Percentiles rank a stretch among this genome's conserved stretches.
phyloP scores from a whole-genome alignment of 805 yeast species.

The Komagataella ulmi region DNA sequence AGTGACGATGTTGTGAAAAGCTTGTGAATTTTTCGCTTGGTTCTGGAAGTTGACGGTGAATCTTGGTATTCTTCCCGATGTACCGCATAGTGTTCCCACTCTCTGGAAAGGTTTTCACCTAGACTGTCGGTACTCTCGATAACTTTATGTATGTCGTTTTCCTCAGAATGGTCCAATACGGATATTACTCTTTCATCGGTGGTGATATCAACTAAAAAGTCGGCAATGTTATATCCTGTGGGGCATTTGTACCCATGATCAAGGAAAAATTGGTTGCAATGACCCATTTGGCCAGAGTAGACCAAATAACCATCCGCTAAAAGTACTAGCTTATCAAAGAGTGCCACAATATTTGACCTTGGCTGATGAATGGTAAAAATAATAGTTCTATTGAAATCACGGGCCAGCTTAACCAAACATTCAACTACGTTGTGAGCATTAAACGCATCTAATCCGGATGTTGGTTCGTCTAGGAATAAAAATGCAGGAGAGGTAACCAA shows the following conservation, averaged over 20 bases:
- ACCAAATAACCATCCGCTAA: conserved; percentile 78
- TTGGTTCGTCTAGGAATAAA: conserved; percentile 80
- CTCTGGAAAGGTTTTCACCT: conserved; percentile 44
- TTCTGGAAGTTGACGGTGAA: conserved; percentile 6
- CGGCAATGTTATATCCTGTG: conserved; percentile 84
- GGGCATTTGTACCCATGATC: conserved; percentile 77
- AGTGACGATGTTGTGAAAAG: conserved; percentile 19
- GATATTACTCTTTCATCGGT: conserved; percentile 36
- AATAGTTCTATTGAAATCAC: conserved; percentile 74
- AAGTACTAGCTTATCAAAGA: conserved; percentile 72
- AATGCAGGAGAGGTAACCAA: conserved; percentile 81
- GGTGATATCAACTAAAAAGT: conserved; percentile 82
- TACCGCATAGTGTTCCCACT: conserved; percentile 78
- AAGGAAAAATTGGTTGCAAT: conserved; percentile 64
- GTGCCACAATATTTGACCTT: conserved; percentile 84
- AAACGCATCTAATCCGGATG: conserved; percentile 90
- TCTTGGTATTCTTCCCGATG: conserved; percentile 59
- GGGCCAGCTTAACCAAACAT: conserved; percentile 65
- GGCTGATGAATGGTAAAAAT: conserved; percentile 96
- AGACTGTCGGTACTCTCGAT: background rate
- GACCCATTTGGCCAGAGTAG: conserved; percentile 74
- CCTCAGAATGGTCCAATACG: conserved; percentile 2
- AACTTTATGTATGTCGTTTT: conserved; percentile 7
- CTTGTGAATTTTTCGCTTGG: conserved; percentile 6
- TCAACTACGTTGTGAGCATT: conserved; percentile 90